Conservation (phyloP, 2,329 filamentous ascomycete genomes). For the Cladophialophora psammophila region DNA sequence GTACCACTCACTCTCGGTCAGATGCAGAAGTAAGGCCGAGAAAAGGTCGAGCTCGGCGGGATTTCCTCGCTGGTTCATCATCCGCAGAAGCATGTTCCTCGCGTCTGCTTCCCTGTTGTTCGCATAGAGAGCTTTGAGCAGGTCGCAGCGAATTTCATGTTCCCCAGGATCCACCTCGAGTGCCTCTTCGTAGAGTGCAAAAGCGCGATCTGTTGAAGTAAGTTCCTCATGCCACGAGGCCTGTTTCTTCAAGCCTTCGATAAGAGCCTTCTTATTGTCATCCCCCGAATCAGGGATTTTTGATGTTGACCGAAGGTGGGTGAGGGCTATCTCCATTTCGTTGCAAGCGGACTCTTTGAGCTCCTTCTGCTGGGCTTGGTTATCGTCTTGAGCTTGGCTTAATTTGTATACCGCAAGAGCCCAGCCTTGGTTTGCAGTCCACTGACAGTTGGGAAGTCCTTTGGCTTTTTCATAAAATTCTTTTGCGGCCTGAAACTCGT, state of each 20-base stretch:
- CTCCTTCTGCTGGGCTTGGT: not conserved
- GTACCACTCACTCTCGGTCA: not conserved
- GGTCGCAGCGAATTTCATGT: not conserved
- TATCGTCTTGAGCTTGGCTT: not conserved
- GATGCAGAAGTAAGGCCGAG: not conserved
- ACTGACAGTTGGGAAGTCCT: not conserved
- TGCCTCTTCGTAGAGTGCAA: not conserved
- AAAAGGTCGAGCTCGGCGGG: not conserved
- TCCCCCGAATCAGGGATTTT: not conserved
- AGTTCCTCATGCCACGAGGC: not conserved
- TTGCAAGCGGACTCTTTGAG: not conserved
- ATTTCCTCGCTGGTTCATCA: not conserved
- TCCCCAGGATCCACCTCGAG: not conserved
- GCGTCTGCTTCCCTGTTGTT: not conserved
- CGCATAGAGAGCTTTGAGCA: not conserved
- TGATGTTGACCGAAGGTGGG: not conserved
- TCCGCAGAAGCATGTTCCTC: not conserved
- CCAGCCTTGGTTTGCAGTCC: conserved; percentile 6
- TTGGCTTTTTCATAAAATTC: conserved; percentile 8
- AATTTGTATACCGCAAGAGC: not conserved
- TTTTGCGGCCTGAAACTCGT: conserved; percentile 4
- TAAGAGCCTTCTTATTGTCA: not conserved
- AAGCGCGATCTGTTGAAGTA: not conserved
- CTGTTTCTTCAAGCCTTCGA: not conserved
- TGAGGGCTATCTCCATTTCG: not conserved